phyloP scores from a whole-genome alignment of 768 basidiomycete species.

The Tulasnella sp. region DNA sequence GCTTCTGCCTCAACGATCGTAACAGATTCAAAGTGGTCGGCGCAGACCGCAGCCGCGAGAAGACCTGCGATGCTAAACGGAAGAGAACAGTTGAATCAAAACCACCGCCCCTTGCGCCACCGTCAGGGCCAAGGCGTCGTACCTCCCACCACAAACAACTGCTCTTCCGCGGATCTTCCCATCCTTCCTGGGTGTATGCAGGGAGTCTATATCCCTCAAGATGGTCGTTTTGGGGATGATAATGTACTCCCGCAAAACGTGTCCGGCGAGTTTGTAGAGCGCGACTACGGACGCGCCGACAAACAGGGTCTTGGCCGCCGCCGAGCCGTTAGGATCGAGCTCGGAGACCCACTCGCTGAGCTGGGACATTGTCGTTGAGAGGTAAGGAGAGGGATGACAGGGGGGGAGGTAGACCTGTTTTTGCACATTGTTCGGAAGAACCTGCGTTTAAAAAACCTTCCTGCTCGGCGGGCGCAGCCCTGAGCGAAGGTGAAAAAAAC shows the following conservation, averaged over 20 bases:
- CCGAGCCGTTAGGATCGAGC: background rate
- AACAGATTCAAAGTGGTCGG: constrained; percentile 22
- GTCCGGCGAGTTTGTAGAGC: background rate
- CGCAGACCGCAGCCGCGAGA: constrained; percentile 17
- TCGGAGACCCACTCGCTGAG: background rate
- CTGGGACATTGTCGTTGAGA: background rate
- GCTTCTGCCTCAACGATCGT: constrained; percentile 15
- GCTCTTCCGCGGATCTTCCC: constrained; percentile 13
- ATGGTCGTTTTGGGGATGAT: constrained; percentile 16
- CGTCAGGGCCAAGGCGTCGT: background rate
- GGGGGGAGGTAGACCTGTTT: too few species aligned
- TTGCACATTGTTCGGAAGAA: too few species aligned
- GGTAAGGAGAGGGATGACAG: too few species aligned
- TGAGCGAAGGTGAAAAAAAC: too few species aligned
- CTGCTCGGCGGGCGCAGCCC: too few species aligned
- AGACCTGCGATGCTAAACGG: constrained; percentile 15
- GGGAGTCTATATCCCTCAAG: constrained; percentile 4
- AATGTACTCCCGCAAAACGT: constrained; percentile 11
- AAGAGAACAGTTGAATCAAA: background rate
- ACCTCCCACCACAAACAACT: constrained; percentile 23
- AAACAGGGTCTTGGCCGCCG: background rate
- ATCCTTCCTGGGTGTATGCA: constrained; percentile 5
- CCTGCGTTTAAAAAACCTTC: too few species aligned
- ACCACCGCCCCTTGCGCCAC: background rate
- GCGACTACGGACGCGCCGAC: background rate